Conservation (phyloP, 2,329 filamentous ascomycete genomes). For the Botrytis porri region DNA sequence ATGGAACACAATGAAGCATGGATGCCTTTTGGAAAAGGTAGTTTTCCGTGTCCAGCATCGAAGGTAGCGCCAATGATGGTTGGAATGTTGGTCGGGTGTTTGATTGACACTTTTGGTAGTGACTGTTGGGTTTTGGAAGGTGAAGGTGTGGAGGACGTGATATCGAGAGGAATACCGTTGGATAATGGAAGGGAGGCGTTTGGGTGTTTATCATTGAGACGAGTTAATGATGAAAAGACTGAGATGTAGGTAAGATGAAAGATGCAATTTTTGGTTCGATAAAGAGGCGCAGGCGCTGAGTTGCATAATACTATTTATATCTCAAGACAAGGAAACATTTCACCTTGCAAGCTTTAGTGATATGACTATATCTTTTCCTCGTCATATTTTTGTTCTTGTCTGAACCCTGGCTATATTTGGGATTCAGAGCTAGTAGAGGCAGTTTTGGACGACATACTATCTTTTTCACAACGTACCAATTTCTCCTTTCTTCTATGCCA, state of each 20-base stretch:
- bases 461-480: too few relatives aligned
- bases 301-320: neutral
- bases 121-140: slow-evolving; percentile 1
- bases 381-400: neutral
- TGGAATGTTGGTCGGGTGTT: slow-evolving; percentile 14
- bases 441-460: too few relatives aligned
- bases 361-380: neutral
- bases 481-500: too few relatives aligned
- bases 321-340: neutral
- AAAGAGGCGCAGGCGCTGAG: neutral
- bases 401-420: neutral
- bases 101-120: neutral
- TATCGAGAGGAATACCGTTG: neutral
- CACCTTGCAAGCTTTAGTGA: neutral
- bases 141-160: neutral
- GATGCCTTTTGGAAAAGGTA: slow-evolving; percentile 19
- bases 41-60: slow-evolving; percentile 7
- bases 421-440: too few relatives aligned
- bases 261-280: rapidly evolving
- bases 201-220: neutral
- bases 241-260: neutral
- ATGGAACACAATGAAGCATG: neutral
- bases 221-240: neutral
- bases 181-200: slow-evolving; percentile 15
- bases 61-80: slow-evolving; percentile 19